Evolutionary conservation across 2,329 filamentous ascomycete genomes (phyloP), one percentile per base, ranked within the genome.

Genomic region (Diaporthe ilicicola): DNA sequence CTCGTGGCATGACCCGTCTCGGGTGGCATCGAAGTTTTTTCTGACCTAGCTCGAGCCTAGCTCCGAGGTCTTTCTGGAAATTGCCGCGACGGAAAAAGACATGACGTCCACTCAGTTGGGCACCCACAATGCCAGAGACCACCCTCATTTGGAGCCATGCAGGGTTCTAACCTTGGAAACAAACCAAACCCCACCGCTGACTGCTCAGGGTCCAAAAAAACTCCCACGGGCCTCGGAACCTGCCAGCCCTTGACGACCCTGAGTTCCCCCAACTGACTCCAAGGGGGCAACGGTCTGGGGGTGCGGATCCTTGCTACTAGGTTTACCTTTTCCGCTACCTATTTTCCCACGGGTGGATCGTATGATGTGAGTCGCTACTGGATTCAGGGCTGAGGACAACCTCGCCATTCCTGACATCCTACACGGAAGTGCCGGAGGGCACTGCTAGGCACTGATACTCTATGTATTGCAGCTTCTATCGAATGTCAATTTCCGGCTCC

Each of bases 111-210:
- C 42, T 37, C 37, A 12, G 19, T 46, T 19, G 39, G 50, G 39
- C 37, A 53, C 55, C 64, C 37, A 53, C 64, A 42, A 34, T 42
- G 51, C 32, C 29, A 29, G 42, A 55, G 51, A 17, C 39, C 15
- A 37, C 44, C 13, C 10, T 19, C 29, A n/a, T 39, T 37, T 27
- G 24, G 42, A 62, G 42, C n/a, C 42, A 27, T 62, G 42, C 42
- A 62, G 32, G 59, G 42, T 64, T 24, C 59, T 27, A 64, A n/a
- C n/a, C n/a, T n/a, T n/a, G n/a, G n/a, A n/a, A 50, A 15, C 59
- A 27, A 64, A 42, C 59, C 27, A 7, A 62, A n/a, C n/a, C 27
- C 6, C 7, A 37, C 19, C 29, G 9, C 37, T 15, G n/a, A 12
- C 32, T 37, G 32, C 59, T 27, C 44, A 37, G 44, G 29, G 29